These are phyloP conservation scores for Ormosia semicastrata DNA, from an alignment of 306 rosid genomes.

Conservation along the genomic window DNA sequence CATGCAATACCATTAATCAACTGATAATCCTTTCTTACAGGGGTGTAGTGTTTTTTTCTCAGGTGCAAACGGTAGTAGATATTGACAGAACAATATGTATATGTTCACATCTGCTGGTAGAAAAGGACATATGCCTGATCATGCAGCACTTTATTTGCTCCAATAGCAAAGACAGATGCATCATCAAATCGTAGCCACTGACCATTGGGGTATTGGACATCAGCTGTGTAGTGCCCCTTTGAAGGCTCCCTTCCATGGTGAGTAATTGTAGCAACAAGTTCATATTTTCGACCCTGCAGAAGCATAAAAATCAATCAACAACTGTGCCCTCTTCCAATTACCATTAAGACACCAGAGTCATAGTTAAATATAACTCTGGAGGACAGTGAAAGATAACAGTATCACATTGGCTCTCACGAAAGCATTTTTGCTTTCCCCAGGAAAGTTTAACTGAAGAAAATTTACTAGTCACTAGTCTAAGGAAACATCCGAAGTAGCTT, in stretches of 20 bases:
- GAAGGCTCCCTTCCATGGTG: constrained; percentile 96
- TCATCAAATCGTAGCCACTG: constrained; percentile 91
- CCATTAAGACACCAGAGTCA: background rate
- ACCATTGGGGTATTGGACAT: constrained; percentile 61
- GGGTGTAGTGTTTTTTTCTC: background rate
- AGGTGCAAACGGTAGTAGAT: background rate
- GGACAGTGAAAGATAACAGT: background rate
- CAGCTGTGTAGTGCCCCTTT: constrained; percentile 95
- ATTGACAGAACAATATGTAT: background rate
- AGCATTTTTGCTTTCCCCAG: background rate
- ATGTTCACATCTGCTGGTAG: constrained; percentile 61
- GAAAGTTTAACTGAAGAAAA: background rate
- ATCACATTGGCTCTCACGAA: background rate
- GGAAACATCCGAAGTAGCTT: background rate
- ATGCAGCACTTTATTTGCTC: constrained; percentile 68
- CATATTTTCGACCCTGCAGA: constrained; percentile 80
- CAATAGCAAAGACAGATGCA: constrained; percentile 70
- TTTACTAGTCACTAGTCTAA: background rate
- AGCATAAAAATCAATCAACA: constrained; percentile 1
- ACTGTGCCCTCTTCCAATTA: background rate
- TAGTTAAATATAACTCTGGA: background rate
- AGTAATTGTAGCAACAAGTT: constrained; percentile 90
- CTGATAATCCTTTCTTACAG: background rate
- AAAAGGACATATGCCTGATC: constrained; percentile 90
- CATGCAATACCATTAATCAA: constrained; percentile 11